These are phyloP conservation scores for Picochlorum sp. DNA, from an alignment of 139 green algal species.

Conservation along the genomic window DNA sequence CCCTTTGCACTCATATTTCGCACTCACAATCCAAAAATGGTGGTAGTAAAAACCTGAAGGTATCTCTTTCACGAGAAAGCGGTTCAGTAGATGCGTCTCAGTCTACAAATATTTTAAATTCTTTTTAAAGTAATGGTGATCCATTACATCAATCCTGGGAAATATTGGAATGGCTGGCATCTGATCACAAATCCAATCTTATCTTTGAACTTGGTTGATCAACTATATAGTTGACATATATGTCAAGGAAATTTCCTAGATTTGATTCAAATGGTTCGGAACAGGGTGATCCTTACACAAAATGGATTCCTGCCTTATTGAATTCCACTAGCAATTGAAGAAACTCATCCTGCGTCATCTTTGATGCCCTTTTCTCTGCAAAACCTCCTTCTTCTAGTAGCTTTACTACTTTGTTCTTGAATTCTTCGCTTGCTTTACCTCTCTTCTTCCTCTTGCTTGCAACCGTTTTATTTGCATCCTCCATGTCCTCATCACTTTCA, in stretches of 20 bases:
- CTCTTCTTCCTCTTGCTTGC: slow-evolving; percentile 1
- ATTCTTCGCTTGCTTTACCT: slow-evolving; percentile 40
- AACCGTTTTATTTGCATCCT: slow-evolving; percentile 24
- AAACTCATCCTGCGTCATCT: slow-evolving; percentile 95
- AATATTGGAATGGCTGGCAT: no score
- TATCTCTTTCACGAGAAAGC: no score
- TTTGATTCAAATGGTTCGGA: background rate
- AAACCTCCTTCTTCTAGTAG: slow-evolving; percentile 58
- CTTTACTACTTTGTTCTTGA: slow-evolving; percentile 59
- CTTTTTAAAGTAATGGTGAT: no score
- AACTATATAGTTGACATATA: background rate
- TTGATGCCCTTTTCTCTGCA: slow-evolving; percentile 65
- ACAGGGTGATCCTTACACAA: slow-evolving; percentile 69
- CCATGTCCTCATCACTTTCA: slow-evolving; percentile 17
- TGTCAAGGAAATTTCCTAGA: background rate
- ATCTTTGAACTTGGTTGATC: background rate
- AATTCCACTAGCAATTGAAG: slow-evolving; percentile 82
- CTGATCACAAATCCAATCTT: background rate
- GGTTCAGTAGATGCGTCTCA: no score
- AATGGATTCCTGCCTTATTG: slow-evolving; percentile 89
- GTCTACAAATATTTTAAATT: no score
- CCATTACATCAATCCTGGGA: no score
- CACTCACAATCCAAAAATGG: no score
- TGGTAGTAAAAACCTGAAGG: no score
- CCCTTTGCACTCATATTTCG: no score